phyloP scores from a whole-genome alignment of 768 basidiomycete species.

The Agaricus subrufescens region DNA sequence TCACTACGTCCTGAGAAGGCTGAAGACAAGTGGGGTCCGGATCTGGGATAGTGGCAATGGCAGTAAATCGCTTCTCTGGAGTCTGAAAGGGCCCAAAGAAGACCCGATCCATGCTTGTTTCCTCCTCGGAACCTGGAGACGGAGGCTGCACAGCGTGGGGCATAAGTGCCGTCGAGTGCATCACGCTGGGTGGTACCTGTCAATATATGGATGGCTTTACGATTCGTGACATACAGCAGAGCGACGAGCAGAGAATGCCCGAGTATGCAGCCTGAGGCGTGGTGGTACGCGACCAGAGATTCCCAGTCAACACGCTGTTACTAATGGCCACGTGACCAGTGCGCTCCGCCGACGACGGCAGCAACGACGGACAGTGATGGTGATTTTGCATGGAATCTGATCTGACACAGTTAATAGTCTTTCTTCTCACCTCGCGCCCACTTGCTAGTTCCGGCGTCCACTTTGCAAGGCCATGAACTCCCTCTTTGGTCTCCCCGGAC shows the following conservation, averaged over 20 bases:
- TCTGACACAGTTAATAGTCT: no score
- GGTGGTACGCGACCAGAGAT: neutral
- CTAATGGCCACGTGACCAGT: neutral
- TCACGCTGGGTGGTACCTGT: slow-evolving; percentile 12
- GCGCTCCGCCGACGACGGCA: neutral
- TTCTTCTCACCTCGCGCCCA: no score
- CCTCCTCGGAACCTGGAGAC: slow-evolving; percentile 31
- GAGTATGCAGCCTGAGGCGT: neutral
- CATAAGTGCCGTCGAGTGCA: slow-evolving; percentile 7
- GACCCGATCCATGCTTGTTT: slow-evolving; percentile 40
- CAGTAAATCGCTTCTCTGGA: slow-evolving; percentile 44
- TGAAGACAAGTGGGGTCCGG: slow-evolving; percentile 14
- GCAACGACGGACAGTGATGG: neutral
- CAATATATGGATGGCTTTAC: neutral
- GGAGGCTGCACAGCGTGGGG: slow-evolving; percentile 9
- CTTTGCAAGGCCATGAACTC: slow-evolving; percentile 3
- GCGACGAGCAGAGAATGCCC: neutral
- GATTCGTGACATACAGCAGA: neutral
- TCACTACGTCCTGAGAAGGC: slow-evolving; percentile 7
- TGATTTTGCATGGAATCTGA: neutral
- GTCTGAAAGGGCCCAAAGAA: slow-evolving; percentile 50
- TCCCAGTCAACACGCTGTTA: neutral
- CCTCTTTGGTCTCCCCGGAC: slow-evolving; percentile 23
- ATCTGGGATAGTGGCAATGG: slow-evolving; percentile 21
- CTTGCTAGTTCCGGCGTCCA: no score